Conservation (phyloP, 2,329 filamentous ascomycete genomes). For the Arthrobotrys iridis region DNA sequence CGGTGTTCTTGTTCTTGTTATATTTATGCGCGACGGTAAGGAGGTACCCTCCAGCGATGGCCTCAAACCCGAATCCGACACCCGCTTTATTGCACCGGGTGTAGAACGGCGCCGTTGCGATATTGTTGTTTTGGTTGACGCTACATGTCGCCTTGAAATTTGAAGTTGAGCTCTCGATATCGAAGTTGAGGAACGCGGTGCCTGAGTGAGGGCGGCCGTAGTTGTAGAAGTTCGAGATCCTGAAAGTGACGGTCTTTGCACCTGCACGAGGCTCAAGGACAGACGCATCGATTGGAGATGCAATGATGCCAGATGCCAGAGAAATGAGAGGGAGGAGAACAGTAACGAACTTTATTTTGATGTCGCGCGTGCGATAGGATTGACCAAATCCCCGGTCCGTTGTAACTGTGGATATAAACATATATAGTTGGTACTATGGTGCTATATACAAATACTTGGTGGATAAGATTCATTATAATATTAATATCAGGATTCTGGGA, state of each 20-base stretch:
- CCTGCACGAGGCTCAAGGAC: not conserved
- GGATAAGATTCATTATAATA: too few species aligned
- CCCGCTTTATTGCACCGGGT: slow-evolving; percentile 1
- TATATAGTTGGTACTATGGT: too few species aligned
- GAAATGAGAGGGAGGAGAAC: slow-evolving; percentile 20
- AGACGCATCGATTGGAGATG: not conserved
- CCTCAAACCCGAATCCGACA: slow-evolving; percentile 6
- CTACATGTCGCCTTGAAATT: not conserved
- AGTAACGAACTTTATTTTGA: slow-evolving; percentile 15
- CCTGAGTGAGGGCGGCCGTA: slow-evolving; percentile 15
- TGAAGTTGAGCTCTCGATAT: not conserved
- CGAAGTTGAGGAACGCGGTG: not conserved
- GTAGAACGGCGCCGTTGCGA: slow-evolving; percentile 1
- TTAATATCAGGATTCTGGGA: too few species aligned
- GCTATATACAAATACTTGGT: too few species aligned
- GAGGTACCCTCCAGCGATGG: not conserved
- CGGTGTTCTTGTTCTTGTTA: not conserved
- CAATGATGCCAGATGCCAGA: not conserved
- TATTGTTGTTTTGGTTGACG: not conserved
- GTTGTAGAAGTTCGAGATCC: slow-evolving; percentile 13
- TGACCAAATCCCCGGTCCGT: too few species aligned
- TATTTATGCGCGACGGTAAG: not conserved
- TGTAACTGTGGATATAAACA: too few species aligned
- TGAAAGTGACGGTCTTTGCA: not conserved
- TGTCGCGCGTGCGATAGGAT: too few species aligned